Percentiles rank a stretch among this genome's conserved stretches.
Conservation (phyloP, 2,329 filamentous ascomycete genomes). For the Mariannaea sp. region DNA sequence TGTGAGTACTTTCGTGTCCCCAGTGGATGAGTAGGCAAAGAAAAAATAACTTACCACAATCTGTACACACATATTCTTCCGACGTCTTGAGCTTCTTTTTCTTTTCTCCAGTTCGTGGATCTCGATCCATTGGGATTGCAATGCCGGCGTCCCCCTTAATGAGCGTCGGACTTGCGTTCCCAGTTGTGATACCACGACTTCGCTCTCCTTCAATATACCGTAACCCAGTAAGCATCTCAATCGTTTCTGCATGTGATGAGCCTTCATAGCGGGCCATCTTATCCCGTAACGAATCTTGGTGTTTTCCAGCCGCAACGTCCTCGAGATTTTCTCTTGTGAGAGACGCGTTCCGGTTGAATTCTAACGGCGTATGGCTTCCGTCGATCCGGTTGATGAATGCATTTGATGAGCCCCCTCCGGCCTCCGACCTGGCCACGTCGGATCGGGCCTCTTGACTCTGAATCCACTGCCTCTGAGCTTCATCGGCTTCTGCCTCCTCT, state of each 20-base stretch:
- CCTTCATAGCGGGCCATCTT: constrained; percentile 85
- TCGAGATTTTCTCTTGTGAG: constrained; percentile 82
- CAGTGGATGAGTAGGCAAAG: neutral
- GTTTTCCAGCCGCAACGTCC: constrained; percentile 66
- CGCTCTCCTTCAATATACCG: constrained; percentile 88
- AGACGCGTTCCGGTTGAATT: constrained; percentile 65
- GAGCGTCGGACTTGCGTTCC: constrained; percentile 77
- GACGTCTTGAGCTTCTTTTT: constrained; percentile 85
- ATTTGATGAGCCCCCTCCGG: constrained; percentile 45
- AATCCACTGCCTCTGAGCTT: constrained; percentile 64
- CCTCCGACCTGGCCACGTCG: constrained; percentile 57
- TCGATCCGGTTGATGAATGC: constrained; percentile 41
- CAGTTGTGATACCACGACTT: constrained; percentile 85
- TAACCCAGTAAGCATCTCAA: constrained; percentile 90
- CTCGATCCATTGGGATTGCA: constrained; percentile 79
- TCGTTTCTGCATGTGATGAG: constrained; percentile 78
- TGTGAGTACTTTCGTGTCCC: constrained; percentile 21
- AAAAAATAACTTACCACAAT: constrained; percentile 69
- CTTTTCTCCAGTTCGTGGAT: constrained; percentile 73
- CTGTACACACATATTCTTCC: constrained; percentile 93
- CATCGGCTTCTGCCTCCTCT: constrained; percentile 78
- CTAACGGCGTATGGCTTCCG: constrained; percentile 60
- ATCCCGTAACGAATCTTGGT: constrained; percentile 77
- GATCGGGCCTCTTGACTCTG: constrained; percentile 62
- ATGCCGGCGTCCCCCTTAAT: constrained; percentile 88